Conservation (phyloP, 2,329 filamentous ascomycete species). For the Neonectria hederae region DNA sequence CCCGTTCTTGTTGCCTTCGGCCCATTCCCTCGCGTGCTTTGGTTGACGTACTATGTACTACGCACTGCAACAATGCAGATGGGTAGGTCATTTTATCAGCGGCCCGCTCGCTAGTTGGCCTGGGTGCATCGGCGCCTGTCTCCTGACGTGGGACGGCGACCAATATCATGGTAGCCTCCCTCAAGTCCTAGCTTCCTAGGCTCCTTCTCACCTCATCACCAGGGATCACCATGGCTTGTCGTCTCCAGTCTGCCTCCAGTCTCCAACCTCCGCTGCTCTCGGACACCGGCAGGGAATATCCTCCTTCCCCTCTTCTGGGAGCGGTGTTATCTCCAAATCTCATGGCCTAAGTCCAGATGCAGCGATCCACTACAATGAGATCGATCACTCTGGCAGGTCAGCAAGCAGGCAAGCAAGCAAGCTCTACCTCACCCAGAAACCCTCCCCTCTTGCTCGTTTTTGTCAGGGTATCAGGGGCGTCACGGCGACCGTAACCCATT, state of each 20-base stretch:
- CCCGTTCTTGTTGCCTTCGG: not conserved
- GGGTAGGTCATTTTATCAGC: not conserved
- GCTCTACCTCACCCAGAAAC: not conserved
- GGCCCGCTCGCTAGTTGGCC: conserved; percentile 7
- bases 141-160: conserved; percentile 6
- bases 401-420: not conserved
- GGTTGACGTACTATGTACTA: not conserved
- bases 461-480: conserved; percentile 3
- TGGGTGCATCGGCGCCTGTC: conserved; percentile 1
- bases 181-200: not conserved
- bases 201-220: not conserved
- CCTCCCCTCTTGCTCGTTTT: not conserved
- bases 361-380: conserved; percentile 34
- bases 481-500: conserved; percentile 2
- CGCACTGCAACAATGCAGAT: not conserved
- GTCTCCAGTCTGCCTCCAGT: not conserved
- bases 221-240: conserved; percentile 5
- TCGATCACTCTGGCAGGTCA: conserved; percentile 30
- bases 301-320: conserved; percentile 7
- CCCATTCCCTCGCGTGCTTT: conserved; percentile 11
- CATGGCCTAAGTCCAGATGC: conserved; percentile 25
- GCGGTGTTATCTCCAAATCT: conserved; percentile 35
- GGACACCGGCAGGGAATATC: conserved; percentile 7
- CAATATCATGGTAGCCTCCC: conserved; percentile 10
- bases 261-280: not conserved